These are phyloP conservation scores for Saccharomyces hybrid DNA, from an alignment of 1,139 yeast genomes.

Conservation along the genomic window DNA sequence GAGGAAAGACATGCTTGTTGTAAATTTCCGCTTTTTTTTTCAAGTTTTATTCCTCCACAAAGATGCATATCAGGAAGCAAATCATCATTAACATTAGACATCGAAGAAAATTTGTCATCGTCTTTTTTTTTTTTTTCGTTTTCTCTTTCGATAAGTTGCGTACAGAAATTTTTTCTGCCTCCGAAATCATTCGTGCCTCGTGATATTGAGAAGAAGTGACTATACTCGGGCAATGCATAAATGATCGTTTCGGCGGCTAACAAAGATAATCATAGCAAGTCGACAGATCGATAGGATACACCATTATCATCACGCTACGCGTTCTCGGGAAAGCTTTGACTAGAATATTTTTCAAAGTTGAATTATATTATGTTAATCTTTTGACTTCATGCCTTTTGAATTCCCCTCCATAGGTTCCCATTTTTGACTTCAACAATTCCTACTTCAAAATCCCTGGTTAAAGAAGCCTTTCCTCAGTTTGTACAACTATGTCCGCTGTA, in stretches of 20 bases:
- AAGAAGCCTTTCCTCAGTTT: background rate
- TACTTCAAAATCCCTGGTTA: background rate
- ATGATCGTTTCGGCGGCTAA: background rate
- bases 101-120: background rate
- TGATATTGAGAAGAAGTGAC: background rate
- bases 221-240: background rate
- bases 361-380: no score
- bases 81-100: background rate
- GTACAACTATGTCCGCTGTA: background rate
- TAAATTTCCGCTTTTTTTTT: background rate
- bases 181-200: background rate
- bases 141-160: background rate
- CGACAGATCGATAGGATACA: background rate
- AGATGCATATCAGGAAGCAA: background rate
- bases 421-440: background rate
- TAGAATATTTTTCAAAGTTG: background rate
- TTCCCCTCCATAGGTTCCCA: background rate
- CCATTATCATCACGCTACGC: background rate
- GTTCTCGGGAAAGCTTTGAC: background rate
- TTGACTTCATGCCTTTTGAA: background rate
- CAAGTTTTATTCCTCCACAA: background rate
- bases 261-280: background rate
- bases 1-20: slow-evolving; percentile 28
- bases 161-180: background rate
- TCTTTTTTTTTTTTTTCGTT: background rate